Evolutionary conservation across 1,139 yeast species (phyloP).

Genomic region (Nakaseomyces uthaithaninus): DNA sequence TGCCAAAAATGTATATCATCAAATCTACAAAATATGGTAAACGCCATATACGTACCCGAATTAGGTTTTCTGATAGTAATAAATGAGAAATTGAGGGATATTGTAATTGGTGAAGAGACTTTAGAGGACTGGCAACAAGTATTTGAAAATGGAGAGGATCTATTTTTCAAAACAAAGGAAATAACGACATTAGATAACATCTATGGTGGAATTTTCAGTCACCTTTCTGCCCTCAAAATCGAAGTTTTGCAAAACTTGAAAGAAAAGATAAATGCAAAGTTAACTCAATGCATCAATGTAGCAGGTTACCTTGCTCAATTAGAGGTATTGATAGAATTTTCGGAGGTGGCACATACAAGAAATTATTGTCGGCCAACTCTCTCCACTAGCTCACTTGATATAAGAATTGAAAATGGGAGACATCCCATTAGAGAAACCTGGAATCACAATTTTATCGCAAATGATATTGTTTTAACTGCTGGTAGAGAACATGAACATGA

Average conservation of each 20-base stretch:
- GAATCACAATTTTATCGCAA: conserved; percentile 34
- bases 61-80: conserved; percentile 37
- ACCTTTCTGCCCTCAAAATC: conserved; percentile 37
- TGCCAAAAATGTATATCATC: too few species aligned
- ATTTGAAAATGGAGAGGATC: conserved; percentile 35
- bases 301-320: conserved; percentile 32
- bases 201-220: conserved; percentile 38
- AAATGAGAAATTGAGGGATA: conserved; percentile 13
- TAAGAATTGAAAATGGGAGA: conserved; percentile 28
- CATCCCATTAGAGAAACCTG: conserved; percentile 39
- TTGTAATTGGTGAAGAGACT: conserved; percentile 11
- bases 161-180: conserved; percentile 34
- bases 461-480: conserved; percentile 31
- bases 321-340: conserved; percentile 37
- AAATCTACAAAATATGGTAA: conserved; percentile 24
- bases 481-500: conserved; percentile 9
- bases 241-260: conserved; percentile 36
- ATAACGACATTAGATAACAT: conserved; percentile 33
- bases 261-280: conserved; percentile 23
- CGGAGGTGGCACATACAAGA: conserved; percentile 32
- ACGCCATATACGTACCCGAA: conserved; percentile 40
- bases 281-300: conserved; percentile 16
- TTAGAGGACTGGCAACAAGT: conserved; percentile 33
- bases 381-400: conserved; percentile 20
- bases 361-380: conserved; percentile 36